Evolutionary conservation across 179 eudicot species (phyloP).

Genomic region (Patellifolia procumbens): DNA sequence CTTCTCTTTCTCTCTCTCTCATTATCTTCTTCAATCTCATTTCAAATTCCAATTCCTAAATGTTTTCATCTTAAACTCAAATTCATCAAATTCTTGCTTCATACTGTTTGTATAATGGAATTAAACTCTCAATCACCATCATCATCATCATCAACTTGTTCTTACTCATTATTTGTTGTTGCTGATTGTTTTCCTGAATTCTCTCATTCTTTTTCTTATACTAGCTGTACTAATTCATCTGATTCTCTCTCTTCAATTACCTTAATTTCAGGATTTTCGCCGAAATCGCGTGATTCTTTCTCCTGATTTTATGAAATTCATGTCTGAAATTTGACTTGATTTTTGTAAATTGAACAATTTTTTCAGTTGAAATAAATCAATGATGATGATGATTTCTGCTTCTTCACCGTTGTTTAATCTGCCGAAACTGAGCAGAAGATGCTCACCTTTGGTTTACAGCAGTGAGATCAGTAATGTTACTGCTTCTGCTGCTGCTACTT

Average conservation of each 20-base stretch:
- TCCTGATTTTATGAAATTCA: neutral
- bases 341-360: neutral
- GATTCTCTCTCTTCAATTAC: neutral
- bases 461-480: no score
- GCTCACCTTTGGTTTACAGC: no score
- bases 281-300: slow-evolving; percentile 10
- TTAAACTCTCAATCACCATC: neutral
- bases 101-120: slow-evolving; percentile 32
- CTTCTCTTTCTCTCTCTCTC: slow-evolving; percentile 6
- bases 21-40: neutral
- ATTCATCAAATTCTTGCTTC: neutral
- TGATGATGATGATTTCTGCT: slow-evolving; percentile 22
- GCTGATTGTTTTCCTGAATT: neutral
- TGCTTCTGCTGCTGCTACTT: neutral
- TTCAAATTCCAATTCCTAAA: neutral
- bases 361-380: neutral
- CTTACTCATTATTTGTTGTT: slow-evolving; percentile 10
- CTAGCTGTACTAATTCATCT: neutral
- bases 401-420: slow-evolving; percentile 23
- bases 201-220: neutral
- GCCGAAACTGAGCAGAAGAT: slow-evolving; percentile 15
- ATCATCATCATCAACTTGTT: slow-evolving; percentile 6
- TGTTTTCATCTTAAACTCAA: slow-evolving; percentile 1
- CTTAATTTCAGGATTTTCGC: slow-evolving; percentile 8
- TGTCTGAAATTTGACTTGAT: neutral